Conservation (phyloP, 805 yeast species). For the Ogataea henricii region DNA sequence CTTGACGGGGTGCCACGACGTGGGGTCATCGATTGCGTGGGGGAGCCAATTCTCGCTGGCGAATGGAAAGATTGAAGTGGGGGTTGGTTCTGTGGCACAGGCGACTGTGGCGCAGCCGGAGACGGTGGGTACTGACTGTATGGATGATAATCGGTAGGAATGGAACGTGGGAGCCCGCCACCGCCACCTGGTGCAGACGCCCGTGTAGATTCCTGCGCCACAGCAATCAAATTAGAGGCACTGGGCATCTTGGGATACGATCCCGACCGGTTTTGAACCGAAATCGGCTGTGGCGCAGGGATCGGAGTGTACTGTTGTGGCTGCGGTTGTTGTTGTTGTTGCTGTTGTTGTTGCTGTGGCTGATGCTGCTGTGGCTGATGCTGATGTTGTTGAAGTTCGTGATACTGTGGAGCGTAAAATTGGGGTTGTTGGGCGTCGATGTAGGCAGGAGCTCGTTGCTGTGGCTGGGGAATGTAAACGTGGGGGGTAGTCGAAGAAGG, state of each 20-base stretch:
- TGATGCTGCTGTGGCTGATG: conserved; percentile 3
- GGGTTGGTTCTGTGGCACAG: conserved; percentile 13
- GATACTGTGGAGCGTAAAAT: background rate
- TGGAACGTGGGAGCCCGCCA: conserved; percentile 21
- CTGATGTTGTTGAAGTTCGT: background rate
- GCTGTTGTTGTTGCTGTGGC: conserved; percentile 6
- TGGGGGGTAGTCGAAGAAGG: conserved; percentile 1
- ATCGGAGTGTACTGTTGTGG: conserved; percentile 11
- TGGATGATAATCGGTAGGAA: conserved; percentile 22
- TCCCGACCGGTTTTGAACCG: conserved; percentile 14
- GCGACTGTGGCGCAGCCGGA: background rate
- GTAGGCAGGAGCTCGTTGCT: background rate
- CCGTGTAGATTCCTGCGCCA: conserved; percentile 11
- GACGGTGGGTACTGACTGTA: conserved; percentile 1
- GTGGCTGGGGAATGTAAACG: conserved; percentile 2
- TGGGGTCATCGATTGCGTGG: conserved; percentile 15
- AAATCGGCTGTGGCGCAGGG: conserved; percentile 7
- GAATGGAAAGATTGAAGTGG: conserved; percentile 12
- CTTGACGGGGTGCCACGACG: conserved; percentile 18
- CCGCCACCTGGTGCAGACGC: background rate
- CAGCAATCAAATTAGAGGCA: conserved; percentile 1
- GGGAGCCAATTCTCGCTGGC: conserved; percentile 11
- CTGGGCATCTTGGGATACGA: conserved; percentile 21
- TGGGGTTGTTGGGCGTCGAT: background rate
- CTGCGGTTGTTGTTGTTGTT: no score